Percentiles rank a stretch among this genome's conserved stretches.
Evolutionary conservation across 2,329 filamentous ascomycete species (phyloP).

Genomic region (Claviceps pusilla): DNA sequence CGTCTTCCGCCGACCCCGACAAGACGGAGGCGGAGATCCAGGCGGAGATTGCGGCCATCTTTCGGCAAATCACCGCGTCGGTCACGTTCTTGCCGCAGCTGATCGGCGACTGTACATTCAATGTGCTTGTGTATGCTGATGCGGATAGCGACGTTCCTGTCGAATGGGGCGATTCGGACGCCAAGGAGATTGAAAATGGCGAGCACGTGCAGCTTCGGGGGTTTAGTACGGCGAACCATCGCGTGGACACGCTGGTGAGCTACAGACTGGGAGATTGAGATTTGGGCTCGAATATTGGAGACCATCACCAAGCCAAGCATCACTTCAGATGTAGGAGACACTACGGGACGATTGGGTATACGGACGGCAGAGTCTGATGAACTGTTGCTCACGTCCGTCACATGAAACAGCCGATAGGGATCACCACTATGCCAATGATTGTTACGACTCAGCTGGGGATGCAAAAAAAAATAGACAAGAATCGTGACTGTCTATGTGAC

Average conservation of each 20-base stretch:
- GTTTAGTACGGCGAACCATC: conserved; percentile 89
- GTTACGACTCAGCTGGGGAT: background rate
- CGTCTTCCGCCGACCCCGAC: conserved; percentile 31
- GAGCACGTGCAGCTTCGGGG: conserved; percentile 92
- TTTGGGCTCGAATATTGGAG: background rate
- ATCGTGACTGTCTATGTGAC: background rate
- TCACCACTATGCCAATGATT: background rate
- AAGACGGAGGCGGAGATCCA: conserved; percentile 93
- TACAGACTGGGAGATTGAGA: conserved; percentile 48
- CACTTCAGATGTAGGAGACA: background rate
- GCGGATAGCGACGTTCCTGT: conserved; percentile 92
- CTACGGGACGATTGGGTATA: background rate
- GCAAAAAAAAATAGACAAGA: background rate
- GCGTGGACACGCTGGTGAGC: conserved; percentile 89
- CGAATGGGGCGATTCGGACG: conserved; percentile 96
- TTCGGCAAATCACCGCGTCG: conserved; percentile 93
- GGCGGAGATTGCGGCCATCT: conserved; percentile 87
- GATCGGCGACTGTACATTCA: conserved; percentile 85
- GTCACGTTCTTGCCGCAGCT: conserved; percentile 94
- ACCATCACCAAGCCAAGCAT: background rate
- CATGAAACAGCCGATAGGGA: background rate
- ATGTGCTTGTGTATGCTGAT: conserved; percentile 94
- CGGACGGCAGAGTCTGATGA: background rate
- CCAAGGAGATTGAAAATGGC: conserved; percentile 86
- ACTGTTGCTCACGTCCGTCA: background rate